A percentile compares a stretch with the other conserved stretches of the same genome.
phyloP scores from a whole-genome alignment of 2,329 filamentous ascomycete species.

The Clonostachys rosea region DNA sequence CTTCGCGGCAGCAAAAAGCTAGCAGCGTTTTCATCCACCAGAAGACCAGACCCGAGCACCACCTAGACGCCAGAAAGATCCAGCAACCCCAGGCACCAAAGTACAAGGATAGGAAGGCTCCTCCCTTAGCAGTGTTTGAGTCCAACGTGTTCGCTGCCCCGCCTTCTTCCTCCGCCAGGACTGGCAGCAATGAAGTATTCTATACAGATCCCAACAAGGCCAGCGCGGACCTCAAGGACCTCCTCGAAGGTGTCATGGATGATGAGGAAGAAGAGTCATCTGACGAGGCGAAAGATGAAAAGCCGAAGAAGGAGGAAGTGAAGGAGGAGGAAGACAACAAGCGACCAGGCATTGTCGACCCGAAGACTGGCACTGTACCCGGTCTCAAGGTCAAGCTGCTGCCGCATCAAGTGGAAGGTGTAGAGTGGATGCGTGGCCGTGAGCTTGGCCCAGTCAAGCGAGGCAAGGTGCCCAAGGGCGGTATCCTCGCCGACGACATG shows the following conservation, averaged over 20 bases:
- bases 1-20: slow-evolving; percentile 50
- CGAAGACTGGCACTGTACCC: slow-evolving; percentile 54
- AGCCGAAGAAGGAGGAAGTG: slow-evolving; percentile 15
- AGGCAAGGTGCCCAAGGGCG: slow-evolving; percentile 79
- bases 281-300: slow-evolving; percentile 26
- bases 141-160: slow-evolving; percentile 22
- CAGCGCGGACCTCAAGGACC: slow-evolving; percentile 70
- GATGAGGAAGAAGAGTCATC: slow-evolving; percentile 53
- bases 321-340: slow-evolving; percentile 10
- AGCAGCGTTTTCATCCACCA: slow-evolving; percentile 46
- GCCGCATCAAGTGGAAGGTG: slow-evolving; percentile 90
- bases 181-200: slow-evolving; percentile 37
- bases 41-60: slow-evolving; percentile 52
- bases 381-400: slow-evolving; percentile 85
- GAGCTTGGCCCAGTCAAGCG: slow-evolving; percentile 84
- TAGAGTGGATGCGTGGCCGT: slow-evolving; percentile 92
- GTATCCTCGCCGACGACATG: slow-evolving; percentile 92
- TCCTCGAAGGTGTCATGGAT: slow-evolving; percentile 79
- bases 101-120: slow-evolving; percentile 40
- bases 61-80: slow-evolving; percentile 42
- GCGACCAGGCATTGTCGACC: slow-evolving; percentile 12
- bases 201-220: slow-evolving; percentile 71
- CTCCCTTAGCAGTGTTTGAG: slow-evolving; percentile 42
- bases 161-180: slow-evolving; percentile 5
- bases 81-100: slow-evolving; percentile 41